phyloP scores from a whole-genome alignment of 345 rosid genomes.

The Jatropha curcas region DNA sequence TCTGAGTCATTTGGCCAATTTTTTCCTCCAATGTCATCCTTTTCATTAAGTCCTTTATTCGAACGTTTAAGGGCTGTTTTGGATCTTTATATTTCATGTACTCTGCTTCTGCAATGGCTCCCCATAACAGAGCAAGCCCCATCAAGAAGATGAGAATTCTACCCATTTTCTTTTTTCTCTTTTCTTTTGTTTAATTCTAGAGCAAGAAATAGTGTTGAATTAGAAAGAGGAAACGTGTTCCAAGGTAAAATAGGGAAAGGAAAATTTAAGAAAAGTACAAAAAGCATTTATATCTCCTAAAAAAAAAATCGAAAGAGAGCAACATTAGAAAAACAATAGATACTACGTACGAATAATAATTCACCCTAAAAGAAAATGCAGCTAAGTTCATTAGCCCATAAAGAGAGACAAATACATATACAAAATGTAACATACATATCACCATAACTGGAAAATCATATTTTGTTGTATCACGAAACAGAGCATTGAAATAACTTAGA shows the following conservation, averaged over 20 bases:
- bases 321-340: not conserved
- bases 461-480: slow-evolving; percentile 7
- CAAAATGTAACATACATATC: not conserved
- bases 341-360: no score
- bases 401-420: no score
- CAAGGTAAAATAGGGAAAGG: not conserved
- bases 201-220: not conserved
- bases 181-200: no score
- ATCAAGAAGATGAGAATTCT: slow-evolving; percentile 26
- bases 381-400: no score
- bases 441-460: not conserved
- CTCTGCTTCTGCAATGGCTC: slow-evolving; percentile 30
- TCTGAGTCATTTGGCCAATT: slow-evolving; percentile 94
- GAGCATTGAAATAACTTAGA: not conserved
- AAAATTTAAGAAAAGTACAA: not conserved
- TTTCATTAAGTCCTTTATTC: slow-evolving; percentile 66
- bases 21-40: slow-evolving; percentile 87
- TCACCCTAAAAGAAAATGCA: not conserved
- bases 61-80: slow-evolving; percentile 47
- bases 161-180: slow-evolving; percentile 32
- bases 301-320: not conserved
- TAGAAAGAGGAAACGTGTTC: no score
- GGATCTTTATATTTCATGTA: slow-evolving; percentile 70
- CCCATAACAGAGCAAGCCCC: slow-evolving; percentile 33
- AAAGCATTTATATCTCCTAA: not conserved